These are phyloP conservation scores for Salix brachista DNA, from an alignment of 345 rosid genomes.

Conservation along the genomic window DNA sequence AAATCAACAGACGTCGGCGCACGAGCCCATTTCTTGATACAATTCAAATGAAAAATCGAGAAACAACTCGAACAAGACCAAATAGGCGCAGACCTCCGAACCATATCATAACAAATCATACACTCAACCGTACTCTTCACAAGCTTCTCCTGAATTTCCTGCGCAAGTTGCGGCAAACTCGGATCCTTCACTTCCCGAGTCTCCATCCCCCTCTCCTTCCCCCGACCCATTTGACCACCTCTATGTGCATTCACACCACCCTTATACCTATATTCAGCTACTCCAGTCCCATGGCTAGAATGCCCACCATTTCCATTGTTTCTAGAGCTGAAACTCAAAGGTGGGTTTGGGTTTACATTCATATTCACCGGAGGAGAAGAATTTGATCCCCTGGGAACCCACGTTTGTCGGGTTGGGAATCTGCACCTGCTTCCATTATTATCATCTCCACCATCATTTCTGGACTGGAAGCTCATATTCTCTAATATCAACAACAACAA, in stretches of 20 bases:
- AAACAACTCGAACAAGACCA: slow-evolving; percentile 98
- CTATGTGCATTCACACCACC: slow-evolving; percentile 29
- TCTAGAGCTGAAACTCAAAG: slow-evolving; percentile 14
- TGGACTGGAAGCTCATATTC: slow-evolving; percentile 58
- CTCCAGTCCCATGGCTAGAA: slow-evolving; percentile 8
- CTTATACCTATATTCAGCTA: slow-evolving; percentile 31
- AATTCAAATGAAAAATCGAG: slow-evolving; percentile 85
- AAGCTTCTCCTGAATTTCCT: slow-evolving; percentile 87
- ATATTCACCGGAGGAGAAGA: slow-evolving; percentile 18
- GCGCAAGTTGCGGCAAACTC: slow-evolving; percentile 80
- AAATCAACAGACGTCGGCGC: slow-evolving; percentile 87
- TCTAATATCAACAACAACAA: neutral
- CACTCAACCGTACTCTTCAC: slow-evolving; percentile 70
- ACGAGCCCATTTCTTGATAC: slow-evolving; percentile 94
- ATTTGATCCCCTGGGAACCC: slow-evolving; percentile 65
- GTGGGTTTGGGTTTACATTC: slow-evolving; percentile 17
- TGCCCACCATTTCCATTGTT: slow-evolving; percentile 16
- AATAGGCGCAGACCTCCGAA: slow-evolving; percentile 62
- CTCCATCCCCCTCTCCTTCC: slow-evolving; percentile 34
- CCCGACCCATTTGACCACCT: slow-evolving; percentile 28
- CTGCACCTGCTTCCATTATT: slow-evolving; percentile 33
- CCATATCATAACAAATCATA: slow-evolving; percentile 96
- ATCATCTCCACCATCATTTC: slow-evolving; percentile 45
- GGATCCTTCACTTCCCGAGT: slow-evolving; percentile 42
- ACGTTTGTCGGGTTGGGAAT: slow-evolving; percentile 38